Evolutionary conservation across 768 basidiomycete genomes (phyloP).

Genomic region (Sporobolomyces pararoseus): DNA sequence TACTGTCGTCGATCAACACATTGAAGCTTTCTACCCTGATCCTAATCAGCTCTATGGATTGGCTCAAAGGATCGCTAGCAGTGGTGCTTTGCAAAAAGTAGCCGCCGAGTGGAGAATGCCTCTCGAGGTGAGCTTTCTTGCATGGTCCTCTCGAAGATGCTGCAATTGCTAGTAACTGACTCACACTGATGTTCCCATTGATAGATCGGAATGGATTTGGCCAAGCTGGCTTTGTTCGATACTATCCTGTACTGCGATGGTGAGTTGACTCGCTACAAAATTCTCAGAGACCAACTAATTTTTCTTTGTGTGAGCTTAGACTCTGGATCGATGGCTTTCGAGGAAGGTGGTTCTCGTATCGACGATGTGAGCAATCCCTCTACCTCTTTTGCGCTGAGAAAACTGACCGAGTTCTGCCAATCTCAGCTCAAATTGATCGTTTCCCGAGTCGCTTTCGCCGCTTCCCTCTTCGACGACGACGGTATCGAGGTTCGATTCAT

Average conservation of each 20-base stretch:
- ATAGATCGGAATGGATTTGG: constrained; percentile 49
- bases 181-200: too few relatives aligned
- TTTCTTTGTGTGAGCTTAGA: not conserved
- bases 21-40: constrained; percentile 53
- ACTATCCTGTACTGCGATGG: constrained; percentile 48
- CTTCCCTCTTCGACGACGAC: constrained; percentile 12
- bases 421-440: constrained; percentile 47
- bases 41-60: constrained; percentile 49
- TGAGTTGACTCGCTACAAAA: not conserved
- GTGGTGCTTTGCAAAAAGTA: constrained; percentile 49
- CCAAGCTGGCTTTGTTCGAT: constrained; percentile 51
- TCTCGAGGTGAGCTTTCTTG: constrained; percentile 43
- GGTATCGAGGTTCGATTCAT: constrained; percentile 48
- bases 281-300: not conserved
- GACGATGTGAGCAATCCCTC: constrained; percentile 46
- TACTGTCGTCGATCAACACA: constrained; percentile 46
- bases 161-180: too few relatives aligned
- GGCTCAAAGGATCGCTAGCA: constrained; percentile 49
- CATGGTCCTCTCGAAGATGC: too few relatives aligned
- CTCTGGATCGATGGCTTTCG: constrained; percentile 49
- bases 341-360: constrained; percentile 52
- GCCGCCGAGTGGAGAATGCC: constrained; percentile 51
- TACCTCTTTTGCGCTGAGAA: too few relatives aligned
- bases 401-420: too few relatives aligned
- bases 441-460: constrained; percentile 24